Evolutionary conservation across 129 eudicot species (phyloP).

Genomic region (Escallonia herrerae): DNA sequence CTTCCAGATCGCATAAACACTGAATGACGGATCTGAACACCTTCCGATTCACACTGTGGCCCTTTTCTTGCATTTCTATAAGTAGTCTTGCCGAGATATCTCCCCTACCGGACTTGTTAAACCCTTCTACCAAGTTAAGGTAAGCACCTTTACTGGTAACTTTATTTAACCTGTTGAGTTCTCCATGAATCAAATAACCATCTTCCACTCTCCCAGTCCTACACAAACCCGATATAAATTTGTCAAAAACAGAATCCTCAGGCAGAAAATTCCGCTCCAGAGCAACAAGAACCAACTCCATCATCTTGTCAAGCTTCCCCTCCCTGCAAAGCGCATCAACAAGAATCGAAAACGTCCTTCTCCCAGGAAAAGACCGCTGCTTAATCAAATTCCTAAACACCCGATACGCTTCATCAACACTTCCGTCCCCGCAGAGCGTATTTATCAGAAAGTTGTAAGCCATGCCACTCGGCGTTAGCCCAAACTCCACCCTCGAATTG

Average conservation of each 20-base stretch:
- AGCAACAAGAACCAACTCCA: conserved; percentile 48
- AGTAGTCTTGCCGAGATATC: conserved; percentile 62
- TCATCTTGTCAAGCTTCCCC: conserved; percentile 73
- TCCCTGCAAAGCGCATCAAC: conserved; percentile 66
- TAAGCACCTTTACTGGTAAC: conserved; percentile 37
- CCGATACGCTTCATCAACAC: conserved; percentile 58
- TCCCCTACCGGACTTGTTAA: conserved; percentile 41
- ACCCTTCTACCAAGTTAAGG: conserved; percentile 46
- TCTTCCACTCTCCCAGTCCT: conserved; percentile 49
- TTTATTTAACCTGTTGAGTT: conserved; percentile 34
- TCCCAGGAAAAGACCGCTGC: conserved; percentile 63
- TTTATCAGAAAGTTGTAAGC: conserved; percentile 62
- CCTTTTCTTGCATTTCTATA: conserved; percentile 82
- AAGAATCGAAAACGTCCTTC: conserved; percentile 50
- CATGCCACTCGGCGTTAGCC: conserved; percentile 55
- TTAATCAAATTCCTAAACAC: conserved; percentile 47
- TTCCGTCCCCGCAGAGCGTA: conserved; percentile 56
- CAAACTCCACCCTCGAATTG: conserved; percentile 49
- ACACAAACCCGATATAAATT: conserved; percentile 59
- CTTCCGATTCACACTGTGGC: conserved; percentile 28
- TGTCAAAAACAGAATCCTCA: conserved; percentile 28
- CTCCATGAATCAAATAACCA: conserved; percentile 44
- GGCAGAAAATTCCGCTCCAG: conserved; percentile 39
- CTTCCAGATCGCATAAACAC: conserved; percentile 52
- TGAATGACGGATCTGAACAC: conserved; percentile 37